Percentiles rank a stretch among this genome's conserved stretches.
Evolutionary conservation across 257 asterid genomes (phyloP).

Genomic region (Jaltomata sinuosa): DNA sequence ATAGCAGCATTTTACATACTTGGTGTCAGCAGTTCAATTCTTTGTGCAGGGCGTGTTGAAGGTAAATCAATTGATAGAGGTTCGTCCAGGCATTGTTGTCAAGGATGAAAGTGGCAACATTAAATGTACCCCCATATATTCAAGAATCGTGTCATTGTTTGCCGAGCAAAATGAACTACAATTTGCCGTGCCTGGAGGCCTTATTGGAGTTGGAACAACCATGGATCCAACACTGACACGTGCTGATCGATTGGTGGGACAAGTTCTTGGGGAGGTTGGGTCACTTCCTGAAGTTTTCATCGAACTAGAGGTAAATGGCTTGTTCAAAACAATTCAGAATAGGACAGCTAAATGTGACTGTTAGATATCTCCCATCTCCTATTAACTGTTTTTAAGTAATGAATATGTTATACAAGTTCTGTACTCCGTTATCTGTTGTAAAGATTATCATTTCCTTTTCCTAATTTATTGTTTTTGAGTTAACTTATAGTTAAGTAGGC

Average conservation of each 20-base stretch:
- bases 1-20: not conserved
- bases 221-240: constrained; percentile 99
- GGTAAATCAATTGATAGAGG: constrained; percentile 83
- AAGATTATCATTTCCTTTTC: not conserved
- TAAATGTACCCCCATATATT: constrained; percentile 89
- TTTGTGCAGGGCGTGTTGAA: constrained; percentile 84
- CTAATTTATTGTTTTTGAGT: not conserved
- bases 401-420: not conserved
- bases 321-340: not conserved
- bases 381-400: not conserved
- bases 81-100: constrained; percentile 97
- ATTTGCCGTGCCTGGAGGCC: constrained; percentile 99
- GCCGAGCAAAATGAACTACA: constrained; percentile 96
- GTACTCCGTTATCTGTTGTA: not conserved
- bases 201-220: constrained; percentile 96
- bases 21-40: not conserved
- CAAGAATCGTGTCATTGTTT: constrained; percentile 79
- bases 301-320: constrained; percentile 69
- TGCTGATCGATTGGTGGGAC: constrained; percentile 98
- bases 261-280: constrained; percentile 98
- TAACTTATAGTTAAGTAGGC: not conserved
- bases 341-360: not conserved
- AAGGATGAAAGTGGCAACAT: constrained; percentile 85
- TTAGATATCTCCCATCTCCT: not conserved
- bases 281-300: constrained; percentile 86